phyloP scores from a whole-genome alignment of 2,329 filamentous ascomycete genomes.

The Phialophora tarda region DNA sequence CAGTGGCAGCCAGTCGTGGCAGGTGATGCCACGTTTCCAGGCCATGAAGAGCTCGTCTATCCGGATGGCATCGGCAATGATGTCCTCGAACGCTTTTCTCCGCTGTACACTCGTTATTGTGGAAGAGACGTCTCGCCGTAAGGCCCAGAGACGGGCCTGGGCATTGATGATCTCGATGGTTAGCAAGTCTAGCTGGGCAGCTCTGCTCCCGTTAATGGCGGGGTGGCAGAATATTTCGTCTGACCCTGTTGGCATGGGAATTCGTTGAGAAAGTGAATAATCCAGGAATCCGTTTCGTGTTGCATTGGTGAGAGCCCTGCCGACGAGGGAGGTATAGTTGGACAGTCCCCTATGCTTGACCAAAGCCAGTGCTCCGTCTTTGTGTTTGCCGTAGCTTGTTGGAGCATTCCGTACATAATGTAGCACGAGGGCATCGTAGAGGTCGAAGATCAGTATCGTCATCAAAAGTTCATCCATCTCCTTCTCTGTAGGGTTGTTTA shows the following conservation, averaged over 20 bases:
- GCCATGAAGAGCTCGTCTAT: conserved; percentile 28
- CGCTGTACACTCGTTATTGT: not conserved
- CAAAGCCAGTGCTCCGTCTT: conserved; percentile 38
- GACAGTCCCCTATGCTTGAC: conserved; percentile 31
- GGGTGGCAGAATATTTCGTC: conserved; percentile 32
- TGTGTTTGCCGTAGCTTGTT: conserved; percentile 33
- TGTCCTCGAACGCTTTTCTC: conserved; percentile 15
- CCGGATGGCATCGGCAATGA: conserved; percentile 32
- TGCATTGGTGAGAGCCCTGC: conserved; percentile 28
- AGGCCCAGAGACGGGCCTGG: conserved; percentile 29
- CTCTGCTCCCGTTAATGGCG: conserved; percentile 20
- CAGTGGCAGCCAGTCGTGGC: conserved; percentile 28
- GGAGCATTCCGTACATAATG: conserved; percentile 29
- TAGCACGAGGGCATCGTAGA: conserved; percentile 37
- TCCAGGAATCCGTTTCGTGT: conserved; percentile 32
- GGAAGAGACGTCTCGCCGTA: conserved; percentile 3
- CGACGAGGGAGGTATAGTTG: conserved; percentile 28
- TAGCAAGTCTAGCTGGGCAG: conserved; percentile 31
- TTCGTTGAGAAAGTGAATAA: conserved; percentile 28
- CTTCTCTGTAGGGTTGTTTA: conserved; percentile 31
- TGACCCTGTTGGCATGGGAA: conserved; percentile 27
- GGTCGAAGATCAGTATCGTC: conserved; percentile 39
- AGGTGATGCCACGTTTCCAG: conserved; percentile 34
- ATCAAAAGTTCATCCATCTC: conserved; percentile 37
- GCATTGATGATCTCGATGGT: conserved; percentile 24